These are phyloP conservation scores for Herpetomonas muscarum DNA, from an alignment of 208 protist genomes.

Conservation along the genomic window DNA sequence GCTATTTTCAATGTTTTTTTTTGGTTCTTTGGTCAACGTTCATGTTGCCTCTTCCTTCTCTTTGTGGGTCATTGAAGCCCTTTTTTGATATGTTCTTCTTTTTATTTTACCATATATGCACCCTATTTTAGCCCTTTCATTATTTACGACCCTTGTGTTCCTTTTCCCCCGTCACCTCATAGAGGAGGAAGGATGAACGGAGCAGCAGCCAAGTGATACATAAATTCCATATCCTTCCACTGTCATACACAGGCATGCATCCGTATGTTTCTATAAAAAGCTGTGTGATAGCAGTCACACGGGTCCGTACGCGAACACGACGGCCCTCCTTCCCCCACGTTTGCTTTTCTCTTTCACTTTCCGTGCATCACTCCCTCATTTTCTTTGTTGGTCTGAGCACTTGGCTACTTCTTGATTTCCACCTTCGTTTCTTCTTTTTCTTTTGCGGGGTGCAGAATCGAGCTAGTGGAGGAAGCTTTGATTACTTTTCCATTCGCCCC, in stretches of 20 bases:
- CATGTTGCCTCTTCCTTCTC: too few relatives aligned
- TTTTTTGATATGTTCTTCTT: conserved; percentile 2
- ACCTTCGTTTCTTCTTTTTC: neutral
- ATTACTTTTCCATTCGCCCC: too few relatives aligned
- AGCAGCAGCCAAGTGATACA: too few relatives aligned
- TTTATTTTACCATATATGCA: conserved; percentile 1
- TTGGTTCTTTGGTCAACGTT: neutral
- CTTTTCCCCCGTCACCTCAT: conserved; percentile 8
- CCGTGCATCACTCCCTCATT: neutral
- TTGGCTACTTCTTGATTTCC: conserved; percentile 2
- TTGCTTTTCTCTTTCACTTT: conserved; percentile 6
- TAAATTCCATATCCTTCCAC: too few relatives aligned
- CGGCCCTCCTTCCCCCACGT: neutral
- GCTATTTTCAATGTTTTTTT: neutral
- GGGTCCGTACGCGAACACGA: neutral
- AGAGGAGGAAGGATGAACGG: too few relatives aligned
- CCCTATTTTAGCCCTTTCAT: neutral
- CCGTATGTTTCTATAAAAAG: too few relatives aligned
- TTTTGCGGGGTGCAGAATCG: too few relatives aligned
- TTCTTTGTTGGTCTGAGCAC: neutral
- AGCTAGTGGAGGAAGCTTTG: too few relatives aligned
- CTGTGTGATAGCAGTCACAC: too few relatives aligned
- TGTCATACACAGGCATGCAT: too few relatives aligned
- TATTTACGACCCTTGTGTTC: conserved; percentile 3
- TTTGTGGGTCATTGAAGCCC: neutral